Evolutionary conservation across 2,329 filamentous ascomycete species (phyloP), one percentile per base, ranked within the genome.

Genomic region (Neofusicoccum umdonicola): DNA sequence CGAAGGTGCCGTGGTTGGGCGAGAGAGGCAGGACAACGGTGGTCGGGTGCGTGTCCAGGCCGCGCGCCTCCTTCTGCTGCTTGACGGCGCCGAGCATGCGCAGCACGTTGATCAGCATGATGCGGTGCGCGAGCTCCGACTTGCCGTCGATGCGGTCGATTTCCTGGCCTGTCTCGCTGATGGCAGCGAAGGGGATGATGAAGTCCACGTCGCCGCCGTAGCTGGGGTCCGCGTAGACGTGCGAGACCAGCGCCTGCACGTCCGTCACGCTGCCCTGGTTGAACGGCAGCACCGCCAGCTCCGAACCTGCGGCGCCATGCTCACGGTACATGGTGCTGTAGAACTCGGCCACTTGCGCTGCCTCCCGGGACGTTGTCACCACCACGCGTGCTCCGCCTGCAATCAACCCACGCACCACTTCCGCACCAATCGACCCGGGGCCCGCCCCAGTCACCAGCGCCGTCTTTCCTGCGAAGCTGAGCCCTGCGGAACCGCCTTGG

Each of bases 1-100:
- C 80, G 56, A 82, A 79, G 1, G 70, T 73, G 35, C 80, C 80
- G 56, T 79, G 77, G 63, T 82, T 82, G 7, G 79, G 79, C 0
- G 79, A 81, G 37, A 82, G 73, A 0, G 80, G 80, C 5, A 82
- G 66, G 8, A 81, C 65, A 2, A 80, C 77, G 39, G 75, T 72
- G 0, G 79, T n/a, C 9, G 41, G 41, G 5, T 13, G 41, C 11
- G 41, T 44, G 41, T 44, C 13, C 11, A 9, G 12, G 7, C 35
- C 35, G 12, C 8, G 8, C 3, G 8, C 35, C 4, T 39, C 8
- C 4, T 39, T 39, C 7, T 39, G 35, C 12, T 12, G 7, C 35
- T 39, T 39, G 35, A 39, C 12, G 35, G 35, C 35, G 8, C 35
- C 35, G 12, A 39, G 8, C 12, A 39, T 8, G 35, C 35, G 35